Base-by-base conservation (phyloP, 2,329 filamentous ascomycete genomes). In the Myriosclerotinia curreyana region DNA sequence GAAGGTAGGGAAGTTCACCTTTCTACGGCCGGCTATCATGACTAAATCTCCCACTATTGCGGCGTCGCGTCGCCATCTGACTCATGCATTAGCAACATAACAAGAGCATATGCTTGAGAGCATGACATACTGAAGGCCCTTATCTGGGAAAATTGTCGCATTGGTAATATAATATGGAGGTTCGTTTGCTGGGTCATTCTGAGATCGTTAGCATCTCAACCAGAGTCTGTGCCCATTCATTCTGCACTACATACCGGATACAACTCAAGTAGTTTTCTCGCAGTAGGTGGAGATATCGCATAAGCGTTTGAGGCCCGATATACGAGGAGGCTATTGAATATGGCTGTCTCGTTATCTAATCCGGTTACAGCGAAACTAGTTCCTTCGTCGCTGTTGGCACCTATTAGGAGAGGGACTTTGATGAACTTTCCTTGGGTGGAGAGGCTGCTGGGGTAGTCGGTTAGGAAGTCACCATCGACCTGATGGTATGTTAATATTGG, bases 331-430 rank as follows among this genome's bases (percentile, higher is more conserved):
- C 72, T 73, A 55, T 77, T 70, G 68, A 80, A 78, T 5, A 82
- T 74, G 28, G 80, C 79, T 5, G 75, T 67, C 28, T 78, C 77
- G 4, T 77, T 81, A 61, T 82, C 72, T 6, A 75, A 69, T 1
- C 73, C 73, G 0, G 75, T 71, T n/a, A 79, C 75, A 7, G 75
- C 77, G 66, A 81, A 80, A 40, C 72, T 74, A 34, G 76, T 76
- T 3, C 78, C 78, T 68, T 83, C 81, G 67, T 83, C 80, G 5
- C 76, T 79, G 66, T 82, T 83, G 58, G 79, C 76, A 3, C 81
- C 81, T 0, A 76, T 78, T 1, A 83, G 70, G 25, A 81, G 72
- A 0, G 81, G 81, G 0, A 82, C 74, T 2, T 75, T 71, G 49
- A 78, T 74, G 68, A 78, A 82, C 20, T 78, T 78, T 0, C 76